Conservation (phyloP, 73 alveolate genomes). For the Urostyla sp. region DNA sequence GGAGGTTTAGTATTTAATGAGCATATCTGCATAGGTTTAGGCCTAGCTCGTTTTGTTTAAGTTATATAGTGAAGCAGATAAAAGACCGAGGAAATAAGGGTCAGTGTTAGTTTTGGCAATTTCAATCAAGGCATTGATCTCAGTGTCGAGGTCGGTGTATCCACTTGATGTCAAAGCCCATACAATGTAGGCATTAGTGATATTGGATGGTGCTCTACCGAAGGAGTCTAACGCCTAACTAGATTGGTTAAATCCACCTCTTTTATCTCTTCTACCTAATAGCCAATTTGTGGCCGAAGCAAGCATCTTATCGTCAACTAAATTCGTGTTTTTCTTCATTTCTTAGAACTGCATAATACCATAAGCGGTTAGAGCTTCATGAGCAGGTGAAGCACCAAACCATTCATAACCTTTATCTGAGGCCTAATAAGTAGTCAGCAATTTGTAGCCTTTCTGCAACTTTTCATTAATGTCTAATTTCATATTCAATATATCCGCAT, state of each 20-base stretch:
- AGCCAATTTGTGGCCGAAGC: slow-evolving; percentile 25
- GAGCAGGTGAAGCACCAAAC: slow-evolving; percentile 72
- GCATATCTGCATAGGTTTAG: neutral
- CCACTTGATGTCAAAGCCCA: slow-evolving; percentile 63
- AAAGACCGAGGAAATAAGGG: slow-evolving; percentile 53
- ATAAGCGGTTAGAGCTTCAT: slow-evolving; percentile 73
- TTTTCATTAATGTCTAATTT: neutral
- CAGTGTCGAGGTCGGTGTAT: slow-evolving; percentile 14
- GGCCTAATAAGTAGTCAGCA: neutral
- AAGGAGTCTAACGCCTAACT: slow-evolving; percentile 30
- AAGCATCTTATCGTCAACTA: slow-evolving; percentile 37
- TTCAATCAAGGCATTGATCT: slow-evolving; percentile 7
- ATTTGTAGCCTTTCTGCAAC: neutral
- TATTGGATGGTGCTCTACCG: slow-evolving; percentile 36
- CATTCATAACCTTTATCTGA: slow-evolving; percentile 60
- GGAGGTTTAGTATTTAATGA: slow-evolving; percentile 29
- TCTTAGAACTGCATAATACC: slow-evolving; percentile 71
- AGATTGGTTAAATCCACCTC: slow-evolving; percentile 15
- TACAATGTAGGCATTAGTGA: slow-evolving; percentile 44
- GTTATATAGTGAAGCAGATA: slow-evolving; percentile 27
- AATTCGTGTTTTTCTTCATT: slow-evolving; percentile 52
- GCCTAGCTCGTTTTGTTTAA: slow-evolving; percentile 31
- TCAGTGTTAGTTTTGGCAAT: slow-evolving; percentile 41
- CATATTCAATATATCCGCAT: neutral
- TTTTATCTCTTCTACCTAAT: slow-evolving; percentile 6